These are phyloP conservation scores for Solanum arcanum DNA, from an alignment of 257 asterid genomes.

Conservation along the genomic window DNA sequence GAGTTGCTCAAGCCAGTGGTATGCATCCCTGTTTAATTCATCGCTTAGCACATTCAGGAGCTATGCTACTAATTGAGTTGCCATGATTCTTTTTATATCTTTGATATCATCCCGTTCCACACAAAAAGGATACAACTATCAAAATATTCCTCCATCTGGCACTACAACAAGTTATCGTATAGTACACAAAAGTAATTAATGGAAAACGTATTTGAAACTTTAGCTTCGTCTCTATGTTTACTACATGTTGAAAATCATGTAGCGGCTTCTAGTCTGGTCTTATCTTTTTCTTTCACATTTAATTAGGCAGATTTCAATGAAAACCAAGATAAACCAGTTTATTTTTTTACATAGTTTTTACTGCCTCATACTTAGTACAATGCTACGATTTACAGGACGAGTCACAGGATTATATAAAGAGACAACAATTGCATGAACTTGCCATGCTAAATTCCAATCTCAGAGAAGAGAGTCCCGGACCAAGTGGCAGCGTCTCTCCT, in stretches of 20 bases:
- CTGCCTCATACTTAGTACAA: not conserved
- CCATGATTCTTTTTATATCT: not conserved
- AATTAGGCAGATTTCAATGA: not conserved
- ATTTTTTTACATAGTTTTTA: not conserved
- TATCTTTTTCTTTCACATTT: not conserved
- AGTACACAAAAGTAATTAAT: not conserved
- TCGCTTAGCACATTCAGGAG: not conserved
- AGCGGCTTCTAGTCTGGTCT: not conserved
- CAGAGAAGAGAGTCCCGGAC: slow-evolving; percentile 98
- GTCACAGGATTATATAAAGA: slow-evolving; percentile 80
- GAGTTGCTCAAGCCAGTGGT: slow-evolving; percentile 96
- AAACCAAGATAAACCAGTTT: not conserved
- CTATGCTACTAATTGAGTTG: not conserved
- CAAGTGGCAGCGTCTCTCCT: slow-evolving; percentile 91
- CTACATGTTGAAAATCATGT: not conserved
- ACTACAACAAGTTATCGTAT: not conserved
- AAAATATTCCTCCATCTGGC: not conserved
- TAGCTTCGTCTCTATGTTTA: not conserved
- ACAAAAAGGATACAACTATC: not conserved
- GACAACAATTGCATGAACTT: slow-evolving; percentile 93
- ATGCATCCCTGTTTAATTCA: not conserved
- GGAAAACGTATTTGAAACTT: not conserved
- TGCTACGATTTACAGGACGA: slow-evolving; percentile 50
- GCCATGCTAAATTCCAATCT: slow-evolving; percentile 87
- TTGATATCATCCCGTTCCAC: not conserved